These are phyloP conservation scores for Thalassiosira mediterranea DNA, from an alignment of 352 stramenopile species.

Conservation along the genomic window DNA sequence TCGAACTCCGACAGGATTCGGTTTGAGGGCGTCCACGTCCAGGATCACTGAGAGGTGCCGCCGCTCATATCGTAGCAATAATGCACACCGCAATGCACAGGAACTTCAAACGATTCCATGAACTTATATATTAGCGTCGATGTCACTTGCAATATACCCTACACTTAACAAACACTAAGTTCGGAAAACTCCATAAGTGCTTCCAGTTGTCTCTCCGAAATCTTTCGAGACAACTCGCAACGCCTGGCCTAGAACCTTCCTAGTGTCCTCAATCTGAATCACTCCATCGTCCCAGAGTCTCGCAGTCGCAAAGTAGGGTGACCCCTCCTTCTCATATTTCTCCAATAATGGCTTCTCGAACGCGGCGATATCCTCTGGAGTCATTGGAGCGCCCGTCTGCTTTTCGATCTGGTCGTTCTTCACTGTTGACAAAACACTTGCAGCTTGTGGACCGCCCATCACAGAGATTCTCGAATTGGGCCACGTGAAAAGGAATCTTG, in stretches of 20 bases:
- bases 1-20: no score
- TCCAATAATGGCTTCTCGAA: conserved; percentile 96
- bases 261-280: conserved; percentile 94
- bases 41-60: no score
- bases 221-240: conserved; percentile 79
- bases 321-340: conserved; percentile 94
- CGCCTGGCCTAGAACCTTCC: conserved; percentile 79
- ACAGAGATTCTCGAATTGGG: conserved; percentile 95
- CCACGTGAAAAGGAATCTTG: conserved; percentile 98
- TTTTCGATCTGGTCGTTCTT: conserved; percentile 88
- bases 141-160: no score
- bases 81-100: no score
- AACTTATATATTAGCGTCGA: not conserved
- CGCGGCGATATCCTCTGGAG: conserved; percentile 83
- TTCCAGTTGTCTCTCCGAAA: conserved; percentile 80
- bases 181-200: conserved; percentile 95
- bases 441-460: conserved; percentile 97
- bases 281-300: conserved; percentile 98
- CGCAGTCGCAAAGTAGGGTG: conserved; percentile 93
- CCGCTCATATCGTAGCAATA: no score
- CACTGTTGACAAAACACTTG: conserved; percentile 94
- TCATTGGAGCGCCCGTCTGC: conserved; percentile 64
- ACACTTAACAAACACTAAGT: conserved; percentile 84
- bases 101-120: no score
- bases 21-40: no score